phyloP scores from a whole-genome alignment of 140 eudicot genomes.

The Flaveria floridana region DNA sequence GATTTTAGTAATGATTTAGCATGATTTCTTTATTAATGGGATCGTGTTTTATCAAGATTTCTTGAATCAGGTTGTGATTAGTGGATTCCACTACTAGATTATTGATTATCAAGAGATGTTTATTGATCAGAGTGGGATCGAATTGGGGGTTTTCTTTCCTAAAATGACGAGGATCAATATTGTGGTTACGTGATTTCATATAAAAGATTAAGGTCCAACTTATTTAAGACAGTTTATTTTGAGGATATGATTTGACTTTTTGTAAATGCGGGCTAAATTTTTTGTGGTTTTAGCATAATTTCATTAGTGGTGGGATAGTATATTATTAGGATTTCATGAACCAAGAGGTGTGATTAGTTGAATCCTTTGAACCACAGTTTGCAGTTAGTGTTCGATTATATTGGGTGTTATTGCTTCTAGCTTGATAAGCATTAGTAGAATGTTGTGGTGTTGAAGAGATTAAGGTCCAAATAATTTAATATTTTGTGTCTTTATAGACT shows the following conservation, averaged over 20 bases:
- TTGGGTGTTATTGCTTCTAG: not conserved
- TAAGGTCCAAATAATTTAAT: not conserved
- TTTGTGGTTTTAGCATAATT: slow-evolving; percentile 10
- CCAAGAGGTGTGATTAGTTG: not conserved
- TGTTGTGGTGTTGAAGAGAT: not conserved
- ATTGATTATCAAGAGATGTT: too few species aligned
- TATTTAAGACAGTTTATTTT: too few species aligned
- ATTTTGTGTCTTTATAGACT: not conserved
- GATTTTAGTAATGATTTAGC: not conserved
- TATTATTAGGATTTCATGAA: not conserved
- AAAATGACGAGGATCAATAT: too few species aligned
- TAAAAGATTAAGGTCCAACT: too few species aligned
- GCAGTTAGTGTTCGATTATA: not conserved
- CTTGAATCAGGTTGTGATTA: not conserved
- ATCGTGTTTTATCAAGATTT: not conserved
- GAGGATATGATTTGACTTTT: too few species aligned
- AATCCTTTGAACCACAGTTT: not conserved
- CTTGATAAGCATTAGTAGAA: not conserved
- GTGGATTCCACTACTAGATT: not conserved
- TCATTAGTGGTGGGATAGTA: not conserved
- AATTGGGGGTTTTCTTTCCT: not conserved
- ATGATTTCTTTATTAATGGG: not conserved
- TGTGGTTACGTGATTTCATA: too few species aligned
- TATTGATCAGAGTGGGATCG: not conserved
- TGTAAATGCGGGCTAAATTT: too few species aligned